phyloP scores from a whole-genome alignment of 2,329 filamentous ascomycete genomes.

The Aspergillus glaucus region DNA sequence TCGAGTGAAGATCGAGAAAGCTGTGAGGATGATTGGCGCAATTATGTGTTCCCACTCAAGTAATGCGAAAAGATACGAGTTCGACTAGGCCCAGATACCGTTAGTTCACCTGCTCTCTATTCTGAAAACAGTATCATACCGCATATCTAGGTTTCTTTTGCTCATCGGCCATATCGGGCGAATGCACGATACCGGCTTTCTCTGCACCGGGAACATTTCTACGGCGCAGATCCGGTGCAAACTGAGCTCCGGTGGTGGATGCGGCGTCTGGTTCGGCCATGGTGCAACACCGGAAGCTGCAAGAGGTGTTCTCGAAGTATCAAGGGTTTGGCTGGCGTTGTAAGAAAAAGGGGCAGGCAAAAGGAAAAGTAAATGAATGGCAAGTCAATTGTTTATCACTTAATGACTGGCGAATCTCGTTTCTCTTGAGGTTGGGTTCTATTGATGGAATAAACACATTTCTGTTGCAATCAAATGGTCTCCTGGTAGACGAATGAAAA shows the following conservation, averaged over 20 bases:
- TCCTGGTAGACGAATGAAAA: too few relatives aligned
- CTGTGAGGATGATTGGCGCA: slow-evolving; percentile 59
- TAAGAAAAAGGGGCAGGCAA: slow-evolving; percentile 6
- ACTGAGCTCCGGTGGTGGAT: slow-evolving; percentile 29
- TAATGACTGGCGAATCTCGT: too few relatives aligned
- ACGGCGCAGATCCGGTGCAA: slow-evolving; percentile 33
- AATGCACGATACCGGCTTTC: slow-evolving; percentile 17
- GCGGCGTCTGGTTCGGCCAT: slow-evolving; percentile 30
- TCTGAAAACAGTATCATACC: slow-evolving; percentile 18
- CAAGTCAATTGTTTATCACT: background rate
- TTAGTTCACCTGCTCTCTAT: background rate
- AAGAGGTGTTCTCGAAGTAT: background rate
- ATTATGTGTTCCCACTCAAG: slow-evolving; percentile 57
- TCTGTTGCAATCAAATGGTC: background rate
- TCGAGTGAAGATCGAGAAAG: slow-evolving; percentile 59
- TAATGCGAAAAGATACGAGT: slow-evolving; percentile 34
- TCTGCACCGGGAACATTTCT: slow-evolving; percentile 35
- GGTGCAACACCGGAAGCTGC: slow-evolving; percentile 1
- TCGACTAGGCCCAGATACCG: slow-evolving; percentile 17
- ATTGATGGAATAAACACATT: background rate
- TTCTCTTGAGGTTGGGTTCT: background rate
- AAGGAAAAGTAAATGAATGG: slow-evolving; percentile 6
- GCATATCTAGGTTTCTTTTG: slow-evolving; percentile 30
- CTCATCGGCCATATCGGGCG: slow-evolving; percentile 18
- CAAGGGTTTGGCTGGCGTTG: background rate